Evolutionary conservation across 495 filamentous ascomycete genomes (phyloP).

Genomic region (Letharia lupina): DNA sequence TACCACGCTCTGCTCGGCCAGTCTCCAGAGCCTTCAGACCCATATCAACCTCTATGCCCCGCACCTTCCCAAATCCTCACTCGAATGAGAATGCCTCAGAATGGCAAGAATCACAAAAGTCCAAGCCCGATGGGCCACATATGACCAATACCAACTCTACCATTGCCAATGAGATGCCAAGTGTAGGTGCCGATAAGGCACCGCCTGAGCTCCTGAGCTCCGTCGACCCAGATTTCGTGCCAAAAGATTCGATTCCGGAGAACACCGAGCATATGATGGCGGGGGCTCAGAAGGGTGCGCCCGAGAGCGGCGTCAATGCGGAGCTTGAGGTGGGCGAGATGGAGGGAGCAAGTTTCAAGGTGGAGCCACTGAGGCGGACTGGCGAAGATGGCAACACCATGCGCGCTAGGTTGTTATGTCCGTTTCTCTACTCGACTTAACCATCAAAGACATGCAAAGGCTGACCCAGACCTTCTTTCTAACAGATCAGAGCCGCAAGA

Average conservation of each 20-base stretch:
- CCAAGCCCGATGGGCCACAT: slow-evolving; percentile 51
- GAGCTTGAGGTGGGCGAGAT: slow-evolving; percentile 89
- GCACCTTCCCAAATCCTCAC: slow-evolving; percentile 19
- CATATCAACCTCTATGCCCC: slow-evolving; percentile 20
- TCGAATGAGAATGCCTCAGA: slow-evolving; percentile 34
- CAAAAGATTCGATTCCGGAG: slow-evolving; percentile 51
- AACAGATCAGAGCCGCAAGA: slow-evolving; percentile 90
- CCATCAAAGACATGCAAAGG: not conserved
- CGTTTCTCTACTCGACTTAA: slow-evolving; percentile 34
- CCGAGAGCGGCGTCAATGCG: slow-evolving; percentile 40
- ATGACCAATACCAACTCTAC: slow-evolving; percentile 58
- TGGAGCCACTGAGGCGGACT: slow-evolving; percentile 74
- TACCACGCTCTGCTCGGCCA: slow-evolving; percentile 7
- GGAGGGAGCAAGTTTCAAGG: slow-evolving; percentile 75
- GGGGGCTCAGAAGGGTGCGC: slow-evolving; percentile 43
- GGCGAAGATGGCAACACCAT: slow-evolving; percentile 78
- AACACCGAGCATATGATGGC: slow-evolving; percentile 57
- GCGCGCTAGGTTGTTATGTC: slow-evolving; percentile 83
- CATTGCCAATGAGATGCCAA: slow-evolving; percentile 54
- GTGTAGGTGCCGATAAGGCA: slow-evolving; percentile 45
- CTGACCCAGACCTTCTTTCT: slow-evolving; percentile 11
- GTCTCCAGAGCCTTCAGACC: slow-evolving; percentile 7
- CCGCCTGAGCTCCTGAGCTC: slow-evolving; percentile 54
- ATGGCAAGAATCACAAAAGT: slow-evolving; percentile 46
- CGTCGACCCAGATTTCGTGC: slow-evolving; percentile 47